Conservation (phyloP, 2,329 filamentous ascomycete species). For the Ophiostoma tasmaniense region DNA sequence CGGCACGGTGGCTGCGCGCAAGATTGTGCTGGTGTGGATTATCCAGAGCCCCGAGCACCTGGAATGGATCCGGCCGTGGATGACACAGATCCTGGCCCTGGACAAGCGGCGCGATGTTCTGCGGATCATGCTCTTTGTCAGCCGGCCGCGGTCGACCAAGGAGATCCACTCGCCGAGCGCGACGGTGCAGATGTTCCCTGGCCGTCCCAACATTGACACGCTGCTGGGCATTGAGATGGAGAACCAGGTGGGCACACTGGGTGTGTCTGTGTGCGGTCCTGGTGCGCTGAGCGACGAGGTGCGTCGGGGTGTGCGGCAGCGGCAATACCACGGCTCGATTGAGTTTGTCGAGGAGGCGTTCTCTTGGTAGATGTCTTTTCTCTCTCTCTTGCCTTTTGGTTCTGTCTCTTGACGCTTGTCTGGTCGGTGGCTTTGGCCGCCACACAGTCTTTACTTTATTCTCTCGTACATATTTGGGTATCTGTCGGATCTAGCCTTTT, state of each 20-base stretch:
- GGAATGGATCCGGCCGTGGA: constrained; percentile 77
- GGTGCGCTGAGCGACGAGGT: constrained; percentile 69
- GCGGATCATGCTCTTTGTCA: constrained; percentile 71
- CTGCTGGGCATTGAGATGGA: constrained; percentile 66
- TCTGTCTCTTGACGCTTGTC: neutral
- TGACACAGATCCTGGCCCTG: constrained; percentile 71
- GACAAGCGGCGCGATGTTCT: constrained; percentile 64
- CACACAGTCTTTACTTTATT: constrained; percentile 3
- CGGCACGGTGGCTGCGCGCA: constrained; percentile 61
- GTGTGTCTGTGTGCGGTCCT: constrained; percentile 65
- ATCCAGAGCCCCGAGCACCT: constrained; percentile 73
- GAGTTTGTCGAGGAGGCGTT: constrained; percentile 78
- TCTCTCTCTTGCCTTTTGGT: neutral
- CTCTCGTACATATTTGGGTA: constrained; percentile 1
- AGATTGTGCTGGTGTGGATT: constrained; percentile 68
- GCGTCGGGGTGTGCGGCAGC: constrained; percentile 54
- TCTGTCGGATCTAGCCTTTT: neutral
- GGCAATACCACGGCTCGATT: constrained; percentile 57
- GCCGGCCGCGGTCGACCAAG: constrained; percentile 64
- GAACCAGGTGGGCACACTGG: constrained; percentile 64
- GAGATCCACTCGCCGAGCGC: constrained; percentile 71
- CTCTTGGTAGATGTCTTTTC: constrained; percentile 37
- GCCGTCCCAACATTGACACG: constrained; percentile 64
- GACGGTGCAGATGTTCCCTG: constrained; percentile 79
- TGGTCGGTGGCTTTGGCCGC: neutral